These are phyloP conservation scores for Kazachstania sp. DNA, from an alignment of 1,139 yeast genomes.

Conservation along the genomic window DNA sequence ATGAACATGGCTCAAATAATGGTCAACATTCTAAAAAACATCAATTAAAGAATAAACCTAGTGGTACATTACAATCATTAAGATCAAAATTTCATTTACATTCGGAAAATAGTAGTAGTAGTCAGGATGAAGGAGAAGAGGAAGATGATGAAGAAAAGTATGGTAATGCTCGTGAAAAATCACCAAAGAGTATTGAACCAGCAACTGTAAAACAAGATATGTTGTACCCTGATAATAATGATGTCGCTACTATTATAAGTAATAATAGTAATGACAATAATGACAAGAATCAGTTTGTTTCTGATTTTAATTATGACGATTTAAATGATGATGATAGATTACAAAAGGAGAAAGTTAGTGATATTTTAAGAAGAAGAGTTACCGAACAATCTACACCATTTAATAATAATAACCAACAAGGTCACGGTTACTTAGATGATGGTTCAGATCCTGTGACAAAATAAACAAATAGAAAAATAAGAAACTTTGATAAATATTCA, in stretches of 20 bases:
- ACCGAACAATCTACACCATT: not conserved
- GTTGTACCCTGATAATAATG: not conserved
- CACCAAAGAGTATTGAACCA: not conserved
- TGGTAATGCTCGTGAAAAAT: not conserved
- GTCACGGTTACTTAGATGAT: not conserved
- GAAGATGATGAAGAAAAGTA: not conserved
- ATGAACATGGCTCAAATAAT: not conserved
- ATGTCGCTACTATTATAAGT: not conserved
- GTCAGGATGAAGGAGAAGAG: not conserved
- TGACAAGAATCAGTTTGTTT: not conserved
- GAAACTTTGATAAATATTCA: not conserved
- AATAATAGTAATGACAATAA: no score
- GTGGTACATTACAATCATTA: not conserved
- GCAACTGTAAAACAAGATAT: not conserved
- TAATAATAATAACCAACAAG: not conserved
- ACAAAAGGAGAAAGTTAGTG: conserved; percentile 17
- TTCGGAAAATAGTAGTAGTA: conserved; percentile 1
- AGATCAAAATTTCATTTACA: conserved; percentile 4
- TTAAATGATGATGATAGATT: conserved; percentile 4
- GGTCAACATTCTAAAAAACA: not conserved
- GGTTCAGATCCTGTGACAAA: not conserved
- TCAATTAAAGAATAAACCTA: not conserved
- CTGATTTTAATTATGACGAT: not conserved
- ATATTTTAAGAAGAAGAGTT: conserved; percentile 15
- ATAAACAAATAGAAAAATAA: not conserved